phyloP scores from a whole-genome alignment of 345 rosid genomes.

The Erucastrum elatum region DNA sequence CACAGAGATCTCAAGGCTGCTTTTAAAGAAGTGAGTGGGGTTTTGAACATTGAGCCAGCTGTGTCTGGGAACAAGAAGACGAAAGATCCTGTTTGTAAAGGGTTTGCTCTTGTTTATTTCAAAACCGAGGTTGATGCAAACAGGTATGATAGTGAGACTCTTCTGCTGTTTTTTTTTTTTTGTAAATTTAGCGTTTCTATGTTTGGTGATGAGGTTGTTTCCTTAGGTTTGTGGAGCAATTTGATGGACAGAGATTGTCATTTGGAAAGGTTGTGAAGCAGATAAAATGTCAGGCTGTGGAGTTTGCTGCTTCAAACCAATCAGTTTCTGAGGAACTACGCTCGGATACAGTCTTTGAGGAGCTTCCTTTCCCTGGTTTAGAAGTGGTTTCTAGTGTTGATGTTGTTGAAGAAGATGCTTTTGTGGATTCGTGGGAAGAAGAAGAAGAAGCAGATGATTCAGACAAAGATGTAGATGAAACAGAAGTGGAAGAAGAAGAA shows the following conservation, averaged over 20 bases:
- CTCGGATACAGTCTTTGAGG: conserved; percentile 30
- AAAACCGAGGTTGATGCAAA: conserved; percentile 59
- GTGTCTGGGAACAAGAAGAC: conserved; percentile 70
- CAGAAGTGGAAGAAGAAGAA: conserved; percentile 13
- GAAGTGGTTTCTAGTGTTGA: conserved; percentile 32
- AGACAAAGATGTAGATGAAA: conserved; percentile 3
- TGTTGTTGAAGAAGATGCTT: conserved; percentile 17
- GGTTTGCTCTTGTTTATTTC: conserved; percentile 77
- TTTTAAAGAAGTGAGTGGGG: conserved; percentile 63
- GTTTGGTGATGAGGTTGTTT: neutral
- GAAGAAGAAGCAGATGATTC: conserved; percentile 23
- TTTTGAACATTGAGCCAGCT: conserved; percentile 61
- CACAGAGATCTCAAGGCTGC: conserved; percentile 75
- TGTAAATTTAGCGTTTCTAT: neutral
- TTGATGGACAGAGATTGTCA: conserved; percentile 48
- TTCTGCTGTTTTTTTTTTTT: conserved; percentile 7
- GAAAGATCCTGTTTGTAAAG: conserved; percentile 64
- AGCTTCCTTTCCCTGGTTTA: conserved; percentile 16
- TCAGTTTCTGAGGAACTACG: conserved; percentile 33
- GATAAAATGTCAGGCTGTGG: conserved; percentile 60
- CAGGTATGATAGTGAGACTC: conserved; percentile 47
- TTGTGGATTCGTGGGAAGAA: conserved; percentile 12
- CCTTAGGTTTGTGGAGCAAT: conserved; percentile 69
- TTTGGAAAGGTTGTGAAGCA: conserved; percentile 81
- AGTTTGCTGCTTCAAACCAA: conserved; percentile 28